These are phyloP conservation scores for Wallacemonas sp. DNA, from an alignment of 208 protist species.

Conservation along the genomic window DNA sequence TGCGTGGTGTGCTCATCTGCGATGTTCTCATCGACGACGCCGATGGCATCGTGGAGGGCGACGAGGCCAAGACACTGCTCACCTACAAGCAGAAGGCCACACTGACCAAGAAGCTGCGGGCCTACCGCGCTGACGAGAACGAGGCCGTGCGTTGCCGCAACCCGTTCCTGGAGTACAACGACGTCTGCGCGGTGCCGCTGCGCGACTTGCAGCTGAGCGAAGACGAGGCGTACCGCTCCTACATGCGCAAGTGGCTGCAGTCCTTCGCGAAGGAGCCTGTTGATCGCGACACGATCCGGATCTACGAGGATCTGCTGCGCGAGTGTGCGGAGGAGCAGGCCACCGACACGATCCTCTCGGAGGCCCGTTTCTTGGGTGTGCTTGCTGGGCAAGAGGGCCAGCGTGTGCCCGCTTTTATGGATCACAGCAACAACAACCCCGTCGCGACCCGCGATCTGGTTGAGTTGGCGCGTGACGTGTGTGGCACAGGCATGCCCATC, in stretches of 20 bases:
- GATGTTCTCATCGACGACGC: conserved; percentile 30
- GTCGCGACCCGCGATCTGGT: not conserved
- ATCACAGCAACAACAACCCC: conserved; percentile 10
- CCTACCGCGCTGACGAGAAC: conserved; percentile 49
- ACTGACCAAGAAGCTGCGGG: conserved; percentile 24
- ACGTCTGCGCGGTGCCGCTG: conserved; percentile 54
- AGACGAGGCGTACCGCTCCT: conserved; percentile 32
- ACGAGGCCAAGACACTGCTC: conserved; percentile 20
- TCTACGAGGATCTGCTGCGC: conserved; percentile 65
- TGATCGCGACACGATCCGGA: conserved; percentile 54
- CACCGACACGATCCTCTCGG: conserved; percentile 17
- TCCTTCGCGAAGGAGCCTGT: conserved; percentile 40
- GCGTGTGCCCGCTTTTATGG: not conserved
- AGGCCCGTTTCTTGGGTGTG: conserved; percentile 13
- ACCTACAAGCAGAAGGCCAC: conserved; percentile 18
- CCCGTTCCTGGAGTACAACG: conserved; percentile 69
- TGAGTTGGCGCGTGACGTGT: not conserved
- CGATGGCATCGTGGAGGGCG: conserved; percentile 22
- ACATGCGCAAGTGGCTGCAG: conserved; percentile 43
- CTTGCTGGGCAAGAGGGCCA: conserved; percentile 9
- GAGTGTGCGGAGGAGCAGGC: conserved; percentile 47
- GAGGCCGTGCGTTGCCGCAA: conserved; percentile 64
- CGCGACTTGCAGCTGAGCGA: conserved; percentile 37
- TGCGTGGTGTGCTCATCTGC: conserved; percentile 44
- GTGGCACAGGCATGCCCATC: not conserved